phyloP scores from a whole-genome alignment of 805 yeast genomes.

The Danielia reshetovae region DNA sequence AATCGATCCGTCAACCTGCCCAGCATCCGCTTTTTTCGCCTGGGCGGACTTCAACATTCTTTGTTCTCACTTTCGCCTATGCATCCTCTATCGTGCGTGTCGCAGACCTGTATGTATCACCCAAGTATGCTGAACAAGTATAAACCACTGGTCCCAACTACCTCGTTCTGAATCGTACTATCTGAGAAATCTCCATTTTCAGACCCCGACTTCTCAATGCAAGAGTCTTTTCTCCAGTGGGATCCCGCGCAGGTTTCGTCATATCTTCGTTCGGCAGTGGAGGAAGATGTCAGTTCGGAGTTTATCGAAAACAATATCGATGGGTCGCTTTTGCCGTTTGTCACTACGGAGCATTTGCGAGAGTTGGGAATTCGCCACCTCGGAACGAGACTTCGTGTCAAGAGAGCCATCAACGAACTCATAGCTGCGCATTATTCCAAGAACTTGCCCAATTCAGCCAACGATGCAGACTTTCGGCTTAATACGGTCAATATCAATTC shows the following conservation, averaged over 20 bases:
- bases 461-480: constrained; percentile 26
- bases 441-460: constrained; percentile 20
- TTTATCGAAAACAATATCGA: constrained; percentile 61
- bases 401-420: constrained; percentile 56
- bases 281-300: constrained; percentile 21
- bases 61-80: too few species aligned
- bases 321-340: constrained; percentile 67
- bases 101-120: too few species aligned
- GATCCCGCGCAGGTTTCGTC: constrained; percentile 44
- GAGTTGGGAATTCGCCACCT: constrained; percentile 64
- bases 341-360: constrained; percentile 64
- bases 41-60: too few species aligned
- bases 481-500: constrained; percentile 32
- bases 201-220: constrained; percentile 2
- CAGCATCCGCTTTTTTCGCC: too few species aligned
- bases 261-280: constrained; percentile 24
- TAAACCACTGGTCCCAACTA: too few species aligned
- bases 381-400: constrained; percentile 54
- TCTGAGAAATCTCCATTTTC: too few species aligned
- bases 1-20: too few species aligned
- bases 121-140: too few species aligned
- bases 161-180: too few species aligned
- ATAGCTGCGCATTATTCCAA: constrained; percentile 31
- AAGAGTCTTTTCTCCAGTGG: constrained; percentile 41
- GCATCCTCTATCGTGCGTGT: too few species aligned